phyloP scores from a whole-genome alignment of 176 grass and related monocot genomes.

The Hyparrhenia diplandra region DNA sequence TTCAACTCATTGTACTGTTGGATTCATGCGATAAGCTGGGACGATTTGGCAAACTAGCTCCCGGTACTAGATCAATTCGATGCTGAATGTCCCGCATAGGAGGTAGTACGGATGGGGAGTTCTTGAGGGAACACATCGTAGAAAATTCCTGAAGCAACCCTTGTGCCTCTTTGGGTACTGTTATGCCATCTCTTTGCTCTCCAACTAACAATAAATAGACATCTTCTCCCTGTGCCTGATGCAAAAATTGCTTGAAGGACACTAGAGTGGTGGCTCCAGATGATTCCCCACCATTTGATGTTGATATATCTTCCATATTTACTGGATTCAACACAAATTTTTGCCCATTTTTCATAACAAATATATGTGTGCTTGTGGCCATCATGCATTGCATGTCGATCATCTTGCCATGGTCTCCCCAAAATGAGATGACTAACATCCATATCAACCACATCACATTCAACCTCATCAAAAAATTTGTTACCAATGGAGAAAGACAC shows the following conservation, averaged over 20 bases:
- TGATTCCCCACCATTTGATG: not conserved
- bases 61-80: not conserved
- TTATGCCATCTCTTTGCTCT: not conserved
- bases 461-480: not conserved
- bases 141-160: not conserved
- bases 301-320: not conserved
- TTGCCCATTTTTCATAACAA: not conserved
- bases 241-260: not conserved
- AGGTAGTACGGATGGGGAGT: not conserved
- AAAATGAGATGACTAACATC: slow-evolving; percentile 17
- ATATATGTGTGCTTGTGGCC: not conserved
- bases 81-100: not conserved
- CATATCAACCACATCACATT: slow-evolving; percentile 19
- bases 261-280: not conserved
- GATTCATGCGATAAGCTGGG: not conserved
- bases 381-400: not conserved
- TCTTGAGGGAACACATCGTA: not conserved
- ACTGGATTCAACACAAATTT: not conserved
- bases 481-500: not conserved
- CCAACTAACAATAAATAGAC: not conserved
- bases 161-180: not conserved
- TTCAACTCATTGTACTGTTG: too few relatives aligned
- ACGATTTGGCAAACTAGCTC: not conserved
- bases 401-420: not conserved
- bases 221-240: not conserved